These are phyloP conservation scores for Crataegus laevigata DNA, from an alignment of 306 rosid species.

Conservation along the genomic window DNA sequence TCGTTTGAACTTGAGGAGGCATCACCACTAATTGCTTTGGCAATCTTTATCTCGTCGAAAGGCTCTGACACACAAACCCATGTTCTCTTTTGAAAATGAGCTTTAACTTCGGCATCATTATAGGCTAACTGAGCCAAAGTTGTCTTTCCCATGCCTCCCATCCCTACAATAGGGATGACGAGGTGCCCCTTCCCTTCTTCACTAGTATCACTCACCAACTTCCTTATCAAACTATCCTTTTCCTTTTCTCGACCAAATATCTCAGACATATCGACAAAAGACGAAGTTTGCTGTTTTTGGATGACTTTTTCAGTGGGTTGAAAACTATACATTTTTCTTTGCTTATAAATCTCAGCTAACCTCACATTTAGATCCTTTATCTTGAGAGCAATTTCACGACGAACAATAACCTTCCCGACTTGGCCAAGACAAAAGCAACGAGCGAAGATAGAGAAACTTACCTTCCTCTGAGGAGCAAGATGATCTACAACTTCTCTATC, in stretches of 20 bases:
- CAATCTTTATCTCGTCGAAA: not conserved
- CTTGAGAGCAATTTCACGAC: no score
- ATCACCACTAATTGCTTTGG: not conserved
- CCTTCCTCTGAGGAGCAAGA: no score
- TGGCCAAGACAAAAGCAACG: no score
- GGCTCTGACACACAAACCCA: not conserved
- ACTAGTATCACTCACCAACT: not conserved
- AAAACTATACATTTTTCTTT: no score
- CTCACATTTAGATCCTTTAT: no score
- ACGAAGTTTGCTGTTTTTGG: not conserved
- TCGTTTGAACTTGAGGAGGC: not conserved
- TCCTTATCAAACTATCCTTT: not conserved
- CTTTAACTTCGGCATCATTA: not conserved
- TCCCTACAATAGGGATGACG: not conserved
- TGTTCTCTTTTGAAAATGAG: not conserved
- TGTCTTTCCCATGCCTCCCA: not conserved
- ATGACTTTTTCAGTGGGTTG: no score
- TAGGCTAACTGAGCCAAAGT: not conserved
- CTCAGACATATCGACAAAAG: not conserved
- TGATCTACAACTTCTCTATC: no score
- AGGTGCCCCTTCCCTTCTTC: not conserved
- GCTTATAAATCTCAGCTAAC: no score
- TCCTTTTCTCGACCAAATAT: not conserved
- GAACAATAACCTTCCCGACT: no score
- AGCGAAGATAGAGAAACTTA: no score